Evolutionary conservation across 352 stramenopile genomes (phyloP).

Genomic region (Phytophthora melonis): DNA sequence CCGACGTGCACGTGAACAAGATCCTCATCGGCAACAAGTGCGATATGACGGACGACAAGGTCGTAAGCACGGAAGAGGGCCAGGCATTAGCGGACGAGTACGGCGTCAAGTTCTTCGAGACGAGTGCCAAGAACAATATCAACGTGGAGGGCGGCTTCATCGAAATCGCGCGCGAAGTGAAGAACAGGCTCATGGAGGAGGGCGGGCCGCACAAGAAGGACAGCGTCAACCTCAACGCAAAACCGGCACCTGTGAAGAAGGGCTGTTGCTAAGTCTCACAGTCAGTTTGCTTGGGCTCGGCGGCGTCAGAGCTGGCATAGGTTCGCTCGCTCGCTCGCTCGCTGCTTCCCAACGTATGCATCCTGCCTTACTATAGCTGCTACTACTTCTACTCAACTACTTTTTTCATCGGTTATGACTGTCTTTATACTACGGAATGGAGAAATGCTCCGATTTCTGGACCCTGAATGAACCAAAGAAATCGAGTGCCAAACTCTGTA

Average conservation of each 20-base stretch:
- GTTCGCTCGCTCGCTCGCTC: slow-evolving; percentile 4
- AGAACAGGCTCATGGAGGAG: slow-evolving; percentile 92
- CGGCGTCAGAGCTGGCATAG: slow-evolving; percentile 24
- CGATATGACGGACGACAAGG: slow-evolving; percentile 98
- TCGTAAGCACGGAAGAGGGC: slow-evolving; percentile 95
- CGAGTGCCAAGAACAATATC: slow-evolving; percentile 96
- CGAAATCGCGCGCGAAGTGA: slow-evolving; percentile 90
- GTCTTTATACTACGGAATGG: not conserved
- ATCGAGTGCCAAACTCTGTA: not conserved
- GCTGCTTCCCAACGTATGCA: slow-evolving; percentile 32
- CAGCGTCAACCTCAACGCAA: slow-evolving; percentile 83
- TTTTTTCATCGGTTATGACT: slow-evolving; percentile 33
- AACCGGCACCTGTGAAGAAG: slow-evolving; percentile 81
- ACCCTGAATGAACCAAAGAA: not conserved
- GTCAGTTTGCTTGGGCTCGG: slow-evolving; percentile 38
- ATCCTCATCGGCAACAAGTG: slow-evolving; percentile 99
- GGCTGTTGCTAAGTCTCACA: slow-evolving; percentile 80
- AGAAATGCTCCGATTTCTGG: not conserved
- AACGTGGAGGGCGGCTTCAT: slow-evolving; percentile 94
- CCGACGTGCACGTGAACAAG: slow-evolving; percentile 99
- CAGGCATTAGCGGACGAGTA: slow-evolving; percentile 95
- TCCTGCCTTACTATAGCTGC: slow-evolving; percentile 40
- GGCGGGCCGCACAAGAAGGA: slow-evolving; percentile 89
- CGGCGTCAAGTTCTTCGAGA: slow-evolving; percentile 96
- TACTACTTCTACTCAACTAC: slow-evolving; percentile 45